Evolutionary conservation across 768 basidiomycete species (phyloP), one percentile per base, ranked within the genome.

Genomic region (Tephrocybe rancida): DNA sequence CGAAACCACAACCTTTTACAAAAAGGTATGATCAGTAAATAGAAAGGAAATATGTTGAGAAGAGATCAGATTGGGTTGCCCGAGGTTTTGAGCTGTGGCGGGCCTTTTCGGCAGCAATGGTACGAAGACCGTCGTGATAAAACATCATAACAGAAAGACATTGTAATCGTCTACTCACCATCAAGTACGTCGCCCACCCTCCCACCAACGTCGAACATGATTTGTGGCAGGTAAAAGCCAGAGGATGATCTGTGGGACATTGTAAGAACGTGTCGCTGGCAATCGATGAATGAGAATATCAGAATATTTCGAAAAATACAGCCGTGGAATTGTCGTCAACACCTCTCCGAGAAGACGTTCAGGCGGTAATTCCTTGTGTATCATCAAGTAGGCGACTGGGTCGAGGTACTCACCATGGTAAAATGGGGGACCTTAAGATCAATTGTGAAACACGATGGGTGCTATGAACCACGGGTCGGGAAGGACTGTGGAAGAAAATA

Each of bases 121-220:
- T 92, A 91, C 90, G 90, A 89, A 91, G 90, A 92, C 90, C 90
- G 90, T 92, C 90, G 90, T 91, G 88, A 85, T 84, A 77, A 73
- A 81, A 69, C 87, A 90, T 89, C 87, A 86, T 18, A 56, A 66
- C n/a, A 52, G 41, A 53, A 14, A 34, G 46, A 34, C 27, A 48
- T 48, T 50, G 32, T 48, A 11, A 32, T 3, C 1, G 3, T 30
- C 35, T 45, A 75, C 76, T 73, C 63, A 82, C 77, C 57, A 57
- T 62, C 52, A 42, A 29, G 52, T 29, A 18, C 4, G n/a, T 16
- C 19, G 18, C 7, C 19, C 25, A 10, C 18, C 26, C 26, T 25
- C 5, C 26, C 27, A 50, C 14, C n/a, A 43, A 6, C 24, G 24
- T 18, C 18, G n/a, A 3, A 3, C 22, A 41, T 5, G 8, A 49